Conservation (phyloP, 2,329 filamentous ascomycete genomes). For the Epichloe gansuensis region DNA sequence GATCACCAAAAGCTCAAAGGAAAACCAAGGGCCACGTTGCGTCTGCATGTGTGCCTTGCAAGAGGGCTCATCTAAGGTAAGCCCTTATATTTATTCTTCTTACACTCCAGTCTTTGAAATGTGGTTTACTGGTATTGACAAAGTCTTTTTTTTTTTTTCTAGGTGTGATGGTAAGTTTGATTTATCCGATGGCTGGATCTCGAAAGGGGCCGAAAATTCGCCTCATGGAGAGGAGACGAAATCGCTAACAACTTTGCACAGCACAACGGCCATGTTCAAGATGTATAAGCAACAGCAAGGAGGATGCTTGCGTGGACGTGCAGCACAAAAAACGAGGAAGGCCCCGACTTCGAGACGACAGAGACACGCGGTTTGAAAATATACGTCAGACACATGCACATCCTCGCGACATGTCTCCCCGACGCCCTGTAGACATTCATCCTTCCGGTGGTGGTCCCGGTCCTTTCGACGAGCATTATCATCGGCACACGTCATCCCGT, state of each 20-base stretch:
- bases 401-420: slow-evolving; percentile 30
- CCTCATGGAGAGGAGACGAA: neutral
- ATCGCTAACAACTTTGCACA: slow-evolving; percentile 27
- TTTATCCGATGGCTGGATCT: neutral
- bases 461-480: slow-evolving; percentile 34
- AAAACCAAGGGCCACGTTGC: slow-evolving; percentile 73
- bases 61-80: slow-evolving; percentile 65
- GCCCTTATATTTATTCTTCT: slow-evolving; percentile 8
- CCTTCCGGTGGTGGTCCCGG: slow-evolving; percentile 29
- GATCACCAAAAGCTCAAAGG: slow-evolving; percentile 47
- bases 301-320: slow-evolving; percentile 70
- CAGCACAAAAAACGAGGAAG: slow-evolving; percentile 79
- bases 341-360: slow-evolving; percentile 62
- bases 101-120: neutral
- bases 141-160: neutral
- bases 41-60: slow-evolving; percentile 76
- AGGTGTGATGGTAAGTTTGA: slow-evolving; percentile 3
- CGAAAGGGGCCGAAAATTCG: neutral
- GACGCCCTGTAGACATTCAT: slow-evolving; percentile 40
- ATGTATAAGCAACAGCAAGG: slow-evolving; percentile 65
- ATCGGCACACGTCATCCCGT: slow-evolving; percentile 36
- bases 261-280: slow-evolving; percentile 67
- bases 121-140: neutral
- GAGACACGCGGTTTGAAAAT: slow-evolving; percentile 44
- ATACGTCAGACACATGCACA: slow-evolving; percentile 28